Evolutionary conservation across 257 asterid genomes (phyloP).

Genomic region (Nemophila menziesii): DNA sequence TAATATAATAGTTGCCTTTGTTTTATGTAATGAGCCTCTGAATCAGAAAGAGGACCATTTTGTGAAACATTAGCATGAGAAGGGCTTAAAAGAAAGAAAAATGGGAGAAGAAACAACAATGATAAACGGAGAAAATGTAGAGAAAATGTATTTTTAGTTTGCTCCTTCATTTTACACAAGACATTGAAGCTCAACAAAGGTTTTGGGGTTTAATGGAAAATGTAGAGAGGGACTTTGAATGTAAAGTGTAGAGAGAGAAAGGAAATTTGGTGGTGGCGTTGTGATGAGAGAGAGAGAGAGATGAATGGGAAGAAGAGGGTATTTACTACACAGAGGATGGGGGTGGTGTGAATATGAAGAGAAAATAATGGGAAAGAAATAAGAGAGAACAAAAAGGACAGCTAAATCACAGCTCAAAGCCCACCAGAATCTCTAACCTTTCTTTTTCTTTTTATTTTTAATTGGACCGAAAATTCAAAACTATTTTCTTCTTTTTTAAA

Average conservation of each 20-base stretch:
- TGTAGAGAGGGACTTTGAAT: slow-evolving; percentile 3
- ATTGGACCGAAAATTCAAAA: no score
- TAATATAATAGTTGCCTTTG: slow-evolving; percentile 64
- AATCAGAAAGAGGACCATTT: slow-evolving; percentile 47
- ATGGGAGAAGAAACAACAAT: slow-evolving; percentile 9
- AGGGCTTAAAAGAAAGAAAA: slow-evolving; percentile 9
- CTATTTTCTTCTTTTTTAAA: no score
- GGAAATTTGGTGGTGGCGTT: slow-evolving; percentile 16
- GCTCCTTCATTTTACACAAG: slow-evolving; percentile 71
- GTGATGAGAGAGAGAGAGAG: not conserved
- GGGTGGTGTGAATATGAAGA: slow-evolving; percentile 14
- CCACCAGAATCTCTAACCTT: slow-evolving; percentile 1
- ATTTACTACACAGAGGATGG: not conserved
- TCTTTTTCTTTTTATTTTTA: slow-evolving; percentile 13
- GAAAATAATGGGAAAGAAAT: slow-evolving; percentile 13
- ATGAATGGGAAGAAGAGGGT: not conserved
- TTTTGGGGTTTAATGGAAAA: slow-evolving; percentile 6
- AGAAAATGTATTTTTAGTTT: slow-evolving; percentile 5
- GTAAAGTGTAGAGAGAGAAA: slow-evolving; percentile 5
- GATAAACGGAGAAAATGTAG: slow-evolving; percentile 11
- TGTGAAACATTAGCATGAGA: slow-evolving; percentile 12
- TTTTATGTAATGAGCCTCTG: slow-evolving; percentile 42
- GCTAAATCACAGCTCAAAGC: slow-evolving; percentile 25
- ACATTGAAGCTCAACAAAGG: slow-evolving; percentile 35
- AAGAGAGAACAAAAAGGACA: slow-evolving; percentile 27